Percentiles rank a stretch among this genome's conserved stretches.
Conservation (phyloP, 164 flowering plant genomes). For the Tinospora cordifolia region DNA sequence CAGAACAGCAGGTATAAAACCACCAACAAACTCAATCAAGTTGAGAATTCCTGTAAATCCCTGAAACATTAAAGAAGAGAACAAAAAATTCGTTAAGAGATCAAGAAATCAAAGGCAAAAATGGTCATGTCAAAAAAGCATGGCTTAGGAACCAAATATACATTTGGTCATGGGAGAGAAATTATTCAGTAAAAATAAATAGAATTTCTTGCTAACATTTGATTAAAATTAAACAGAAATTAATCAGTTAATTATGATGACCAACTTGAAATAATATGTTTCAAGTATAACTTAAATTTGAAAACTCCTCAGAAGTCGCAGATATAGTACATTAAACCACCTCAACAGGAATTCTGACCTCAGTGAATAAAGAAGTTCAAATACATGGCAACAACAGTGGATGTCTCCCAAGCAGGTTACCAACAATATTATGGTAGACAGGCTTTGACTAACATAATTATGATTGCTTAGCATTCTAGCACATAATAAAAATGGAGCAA, state of each 20-base stretch:
- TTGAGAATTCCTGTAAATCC: conserved; percentile 72
- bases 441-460: background rate
- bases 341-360: background rate
- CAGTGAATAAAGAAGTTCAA: background rate
- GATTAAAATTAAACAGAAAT: background rate
- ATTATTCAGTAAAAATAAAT: background rate
- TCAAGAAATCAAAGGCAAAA: background rate
- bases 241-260: too few species aligned
- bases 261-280: background rate
- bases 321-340: background rate
- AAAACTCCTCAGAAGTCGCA: background rate
- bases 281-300: background rate
- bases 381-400: background rate
- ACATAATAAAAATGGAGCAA: background rate
- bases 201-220: background rate
- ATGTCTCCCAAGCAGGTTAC: background rate
- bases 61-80: conserved; percentile 35
- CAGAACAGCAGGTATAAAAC: conserved; percentile 59
- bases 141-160: background rate
- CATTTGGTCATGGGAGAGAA: background rate
- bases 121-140: background rate
- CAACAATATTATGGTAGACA: background rate
- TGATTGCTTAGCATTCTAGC: background rate
- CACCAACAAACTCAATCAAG: conserved; percentile 46
- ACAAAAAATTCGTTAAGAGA: background rate